Percentiles rank a stretch among this genome's conserved stretches.
Evolutionary conservation across 1,284 basidiomycete genomes (phyloP).

Genomic region (Irpex sp.): DNA sequence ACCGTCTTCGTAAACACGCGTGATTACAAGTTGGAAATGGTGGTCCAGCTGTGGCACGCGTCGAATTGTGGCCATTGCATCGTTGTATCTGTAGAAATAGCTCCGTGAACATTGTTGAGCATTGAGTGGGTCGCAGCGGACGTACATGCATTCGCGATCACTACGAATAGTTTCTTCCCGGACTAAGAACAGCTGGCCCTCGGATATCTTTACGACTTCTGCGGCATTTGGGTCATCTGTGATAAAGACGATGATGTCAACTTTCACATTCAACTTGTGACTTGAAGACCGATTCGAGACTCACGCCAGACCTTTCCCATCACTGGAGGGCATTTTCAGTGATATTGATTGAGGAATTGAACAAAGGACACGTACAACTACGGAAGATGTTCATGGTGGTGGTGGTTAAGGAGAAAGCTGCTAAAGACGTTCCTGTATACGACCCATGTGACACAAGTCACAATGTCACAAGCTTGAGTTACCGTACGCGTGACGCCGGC

Average conservation of each 20-base stretch:
- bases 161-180: slow-evolving; percentile 89
- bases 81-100: slow-evolving; percentile 71
- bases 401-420: slow-evolving; percentile 14
- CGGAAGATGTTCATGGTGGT: slow-evolving; percentile 74
- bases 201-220: slow-evolving; percentile 92
- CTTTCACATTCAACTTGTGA: background rate
- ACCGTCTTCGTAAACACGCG: slow-evolving; percentile 92
- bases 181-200: slow-evolving; percentile 89
- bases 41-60: slow-evolving; percentile 79
- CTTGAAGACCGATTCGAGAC: slow-evolving; percentile 29
- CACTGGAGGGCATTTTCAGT: slow-evolving; percentile 44
- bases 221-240: slow-evolving; percentile 83
- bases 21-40: slow-evolving; percentile 96
- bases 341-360: slow-evolving; percentile 1
- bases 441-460: slow-evolving; percentile 5
- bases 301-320: slow-evolving; percentile 94
- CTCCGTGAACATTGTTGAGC: background rate
- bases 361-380: slow-evolving; percentile 59
- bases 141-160: slow-evolving; percentile 96
- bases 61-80: slow-evolving; percentile 93
- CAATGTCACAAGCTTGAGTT: background rate
- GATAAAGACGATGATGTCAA: slow-evolving; percentile 25
- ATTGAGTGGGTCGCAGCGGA: slow-evolving; percentile 16
- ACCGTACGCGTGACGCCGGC: too few species aligned
- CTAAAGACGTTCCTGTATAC: slow-evolving; percentile 10